These are phyloP conservation scores for Pochonia chlamydosporia DNA, from an alignment of 2,329 filamentous ascomycete genomes.

Conservation along the genomic window DNA sequence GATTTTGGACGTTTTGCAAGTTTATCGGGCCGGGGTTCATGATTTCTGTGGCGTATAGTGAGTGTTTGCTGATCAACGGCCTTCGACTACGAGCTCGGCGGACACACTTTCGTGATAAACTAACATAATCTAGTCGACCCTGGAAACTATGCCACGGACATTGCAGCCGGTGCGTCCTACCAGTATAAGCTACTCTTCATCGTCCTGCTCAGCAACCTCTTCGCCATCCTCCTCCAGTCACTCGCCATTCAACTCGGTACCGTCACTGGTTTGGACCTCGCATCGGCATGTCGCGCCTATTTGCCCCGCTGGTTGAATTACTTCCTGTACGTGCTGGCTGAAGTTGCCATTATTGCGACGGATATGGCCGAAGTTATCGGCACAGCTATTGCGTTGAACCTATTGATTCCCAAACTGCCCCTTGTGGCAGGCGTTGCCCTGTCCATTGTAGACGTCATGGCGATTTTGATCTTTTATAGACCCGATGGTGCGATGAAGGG, in stretches of 20 bases:
- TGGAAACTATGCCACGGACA: slow-evolving; percentile 66
- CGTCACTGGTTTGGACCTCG: slow-evolving; percentile 62
- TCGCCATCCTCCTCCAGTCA: slow-evolving; percentile 65
- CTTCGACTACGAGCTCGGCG: no score
- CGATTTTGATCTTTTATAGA: slow-evolving; percentile 62
- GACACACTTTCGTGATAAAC: neutral
- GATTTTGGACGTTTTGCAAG: slow-evolving; percentile 25
- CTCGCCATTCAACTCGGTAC: slow-evolving; percentile 65
- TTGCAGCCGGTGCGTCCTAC: slow-evolving; percentile 61
- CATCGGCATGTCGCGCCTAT: slow-evolving; percentile 59
- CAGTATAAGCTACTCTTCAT: slow-evolving; percentile 62
- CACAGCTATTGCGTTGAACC: slow-evolving; percentile 63
- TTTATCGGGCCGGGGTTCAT: slow-evolving; percentile 64
- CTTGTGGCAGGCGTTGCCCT: slow-evolving; percentile 64
- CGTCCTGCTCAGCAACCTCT: slow-evolving; percentile 62
- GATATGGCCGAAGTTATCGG: slow-evolving; percentile 70
- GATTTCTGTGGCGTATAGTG: slow-evolving; percentile 53
- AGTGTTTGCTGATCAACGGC: slow-evolving; percentile 17
- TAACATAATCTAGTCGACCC: slow-evolving; percentile 39
- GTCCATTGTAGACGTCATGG: slow-evolving; percentile 62
- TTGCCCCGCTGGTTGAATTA: slow-evolving; percentile 61
- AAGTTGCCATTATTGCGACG: slow-evolving; percentile 64
- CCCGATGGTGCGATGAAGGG: slow-evolving; percentile 54
- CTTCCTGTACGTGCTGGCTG: slow-evolving; percentile 55
- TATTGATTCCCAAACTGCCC: slow-evolving; percentile 57